Evolutionary conservation across 2,329 filamentous ascomycete species (phyloP), one percentile per base, ranked within the genome.

Genomic region (Aspergillus sp.): DNA sequence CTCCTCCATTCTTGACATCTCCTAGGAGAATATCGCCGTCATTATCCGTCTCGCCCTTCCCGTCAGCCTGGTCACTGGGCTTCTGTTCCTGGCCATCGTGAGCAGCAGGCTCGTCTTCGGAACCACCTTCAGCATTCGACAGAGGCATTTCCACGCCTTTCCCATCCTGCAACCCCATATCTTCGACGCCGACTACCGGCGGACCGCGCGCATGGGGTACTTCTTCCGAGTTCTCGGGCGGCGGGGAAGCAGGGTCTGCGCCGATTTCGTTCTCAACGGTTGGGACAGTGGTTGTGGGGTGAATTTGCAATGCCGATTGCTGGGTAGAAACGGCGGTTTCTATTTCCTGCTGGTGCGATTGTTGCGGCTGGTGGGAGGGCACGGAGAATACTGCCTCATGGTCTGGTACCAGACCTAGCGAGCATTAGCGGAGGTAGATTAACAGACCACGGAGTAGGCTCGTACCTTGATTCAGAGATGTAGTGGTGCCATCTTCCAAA

Each of bases 161-260:
- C n/a, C 64, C 64, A 33, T 60, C 64, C 58, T 84, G 88, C 7
- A 83, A 78, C 0, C 91, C 91, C 43, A 85, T 82, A 53, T 98
- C 91, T 46, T 84, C 78, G 37, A 86, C 77, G 4, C 88, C 89
- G 31, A 96, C 82, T 45, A 85, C 72, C 17, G 85, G 77, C 0
- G 91, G 91, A 0, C 89, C 89, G 25, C 86, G 73, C 1, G 83
- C 86, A 58, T 93, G 86, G 4, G 86, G 84, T 2, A 63, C 50
- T 32, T 77, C 69, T 37, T 84, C 80, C 5, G 74, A 71, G 5
- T 74, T 69, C 11, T 73, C 71, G 17, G 64, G 59, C 24, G 65
- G 59, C 34, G 48, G 39, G 11, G 38, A 55, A 29, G 12, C 35
- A 32, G 24, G 34, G 35, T 29, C 40, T 35, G 32, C 44, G 33